Base-by-base conservation (phyloP, 139 green algal species). In the Chlorella sorokiniana region DNA sequence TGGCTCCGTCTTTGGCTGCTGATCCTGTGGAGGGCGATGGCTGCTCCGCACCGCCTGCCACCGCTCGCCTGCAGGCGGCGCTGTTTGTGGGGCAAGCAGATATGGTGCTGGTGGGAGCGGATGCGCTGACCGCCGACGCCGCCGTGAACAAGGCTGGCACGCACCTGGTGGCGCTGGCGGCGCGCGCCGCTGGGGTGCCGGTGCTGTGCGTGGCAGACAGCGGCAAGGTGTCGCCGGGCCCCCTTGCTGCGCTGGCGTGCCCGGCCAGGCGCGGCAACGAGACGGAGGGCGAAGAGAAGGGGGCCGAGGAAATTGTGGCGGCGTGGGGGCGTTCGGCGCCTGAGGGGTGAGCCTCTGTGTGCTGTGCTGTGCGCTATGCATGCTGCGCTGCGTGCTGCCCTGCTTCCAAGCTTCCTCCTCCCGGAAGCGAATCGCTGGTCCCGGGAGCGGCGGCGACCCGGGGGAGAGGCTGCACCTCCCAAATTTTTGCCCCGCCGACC, bases 71-170 rank as follows among this genome's bases (percentile, higher is more conserved):
- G 74, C 84, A 89, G 77, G 86, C 80, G n/a, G 82, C 61, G 1
- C 29, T 86, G 51, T 89, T 83, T 48, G 40, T 89, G 14, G 29
- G 67, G 2, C 29, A 81, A 31, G 82, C 59, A 1, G 83, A 89
- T 35, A 6, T 89, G 37, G 83, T 91, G 64, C 63, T 91, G 40
- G 71, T 91, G 8, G 87, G 87, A 1, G 86, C 86, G 33, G 87
- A 91, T 65, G 68, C 86, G 20, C 38, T 91, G 11, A 85, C 74
- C 3, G 35, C 44, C 29, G 4, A 52, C n/a, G 80, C 71, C 0
- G 79, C 84, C 8, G 63, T 87, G 8, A 91, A 91, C 74, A 91
- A 91, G 82, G 86, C 83, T 11, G 87, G 87, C 65, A 87, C 83
- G 18, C 48, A 48, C 37, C 68, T 87, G 68, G 27, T 91, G 48